Percentiles rank a stretch among this genome's conserved stretches.
phyloP scores from a whole-genome alignment of 768 basidiomycete genomes.

The Gymnopilus dilepis region DNA sequence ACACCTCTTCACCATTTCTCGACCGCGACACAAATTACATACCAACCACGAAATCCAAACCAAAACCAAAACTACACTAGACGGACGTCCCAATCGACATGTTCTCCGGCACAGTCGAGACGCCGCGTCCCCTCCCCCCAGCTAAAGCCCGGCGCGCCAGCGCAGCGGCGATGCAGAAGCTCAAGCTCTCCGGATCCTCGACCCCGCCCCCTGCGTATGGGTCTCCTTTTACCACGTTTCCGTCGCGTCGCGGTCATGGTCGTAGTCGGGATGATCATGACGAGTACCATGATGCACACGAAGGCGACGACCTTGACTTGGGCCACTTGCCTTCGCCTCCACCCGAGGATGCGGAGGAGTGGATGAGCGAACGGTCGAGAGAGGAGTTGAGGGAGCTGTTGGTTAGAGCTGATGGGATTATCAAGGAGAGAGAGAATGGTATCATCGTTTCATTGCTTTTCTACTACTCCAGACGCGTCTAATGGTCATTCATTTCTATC shows the following conservation, averaged over 20 bases:
- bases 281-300: slow-evolving; percentile 27
- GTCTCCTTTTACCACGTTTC: slow-evolving; percentile 42
- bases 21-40: too few species aligned
- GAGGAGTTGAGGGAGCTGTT: slow-evolving; percentile 76
- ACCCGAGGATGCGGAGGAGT: slow-evolving; percentile 21
- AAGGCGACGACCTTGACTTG: background rate
- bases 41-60: too few species aligned
- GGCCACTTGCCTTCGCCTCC: slow-evolving; percentile 18
- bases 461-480: background rate
- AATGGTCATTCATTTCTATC: too few species aligned
- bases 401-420: slow-evolving; percentile 73
- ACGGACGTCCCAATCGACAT: slow-evolving; percentile 27
- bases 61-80: too few species aligned
- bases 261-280: slow-evolving; percentile 25
- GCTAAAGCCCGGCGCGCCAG: slow-evolving; percentile 63
- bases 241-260: slow-evolving; percentile 29
- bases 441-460: slow-evolving; percentile 13
- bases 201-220: slow-evolving; percentile 66
- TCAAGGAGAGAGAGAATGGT: slow-evolving; percentile 81
- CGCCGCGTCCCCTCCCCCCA: slow-evolving; percentile 74
- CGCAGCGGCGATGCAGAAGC: slow-evolving; percentile 39
- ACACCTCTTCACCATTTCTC: too few species aligned
- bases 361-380: slow-evolving; percentile 60
- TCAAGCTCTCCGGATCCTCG: too few species aligned
- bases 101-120: slow-evolving; percentile 43